Base-by-base conservation (phyloP, 768 basidiomycete genomes). In the Tricholoma sp. region DNA sequence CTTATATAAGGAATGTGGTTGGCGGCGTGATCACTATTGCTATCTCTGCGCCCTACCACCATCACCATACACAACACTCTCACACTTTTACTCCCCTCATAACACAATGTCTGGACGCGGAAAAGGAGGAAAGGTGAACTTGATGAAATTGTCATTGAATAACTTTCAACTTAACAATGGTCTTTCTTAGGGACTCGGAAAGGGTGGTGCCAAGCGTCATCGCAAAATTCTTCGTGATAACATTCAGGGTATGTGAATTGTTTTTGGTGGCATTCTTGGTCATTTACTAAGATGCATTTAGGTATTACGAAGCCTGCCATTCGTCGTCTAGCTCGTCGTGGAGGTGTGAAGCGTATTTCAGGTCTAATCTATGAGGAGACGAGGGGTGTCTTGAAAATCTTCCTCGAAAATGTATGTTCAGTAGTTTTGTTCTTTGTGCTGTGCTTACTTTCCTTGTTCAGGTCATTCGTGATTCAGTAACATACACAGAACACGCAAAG, bases 401-500 rank as follows among this genome's bases (percentile, higher is more conserved):
- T 82, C 76, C 73, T 82, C 54, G 80, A 83, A 73, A 84, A 83
- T 37, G 35, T 37, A 37, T 14, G 14, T 37, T 37, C 14, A 2
- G 14, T 12, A 5, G 2, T 27, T 29, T 9, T 37, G 54, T 64
- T 53, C 62, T 24, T 8, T 56, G 10, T 34, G 16, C 10, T 27
- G 8, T 52, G 22, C 27, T 37, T 14, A 27, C 9, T 8, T 1
- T 10, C 24, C 29, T 0, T 31, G 0, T 50, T 1, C 64, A 89
- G 88, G 86, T 95, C 64, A 95, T 96, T 69, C 90, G 94, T 64
- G 94, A 96, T 71, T 94, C 93, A 52, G 94, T 96, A 64, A 96
- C 94, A 74, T 97, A 97, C 85, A 97, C 94, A 57, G 94, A 94
- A 75, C 92, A 97, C 74, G 94, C 94, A 45, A 96, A 96, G 77